These are phyloP conservation scores for Podaxis carcinomalis DNA, from an alignment of 768 basidiomycete genomes.

Conservation along the genomic window DNA sequence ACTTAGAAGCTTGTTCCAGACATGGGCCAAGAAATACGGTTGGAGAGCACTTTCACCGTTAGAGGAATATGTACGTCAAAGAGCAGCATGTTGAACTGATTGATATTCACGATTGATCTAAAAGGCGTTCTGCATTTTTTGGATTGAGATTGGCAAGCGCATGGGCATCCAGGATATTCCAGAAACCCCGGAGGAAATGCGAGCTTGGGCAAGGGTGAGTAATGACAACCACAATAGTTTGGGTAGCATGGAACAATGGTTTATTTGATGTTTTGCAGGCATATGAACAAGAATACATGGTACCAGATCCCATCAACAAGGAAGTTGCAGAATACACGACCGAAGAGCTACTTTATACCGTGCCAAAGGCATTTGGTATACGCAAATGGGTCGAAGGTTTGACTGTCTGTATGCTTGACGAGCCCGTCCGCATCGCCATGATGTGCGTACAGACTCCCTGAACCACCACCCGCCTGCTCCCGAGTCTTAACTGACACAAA, in stretches of 20 bases:
- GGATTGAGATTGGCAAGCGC: conserved; percentile 39
- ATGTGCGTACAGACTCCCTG: conserved; percentile 27
- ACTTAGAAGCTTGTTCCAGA: not conserved
- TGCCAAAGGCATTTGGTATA: conserved; percentile 34
- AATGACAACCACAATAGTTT: not conserved
- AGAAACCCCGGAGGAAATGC: conserved; percentile 30
- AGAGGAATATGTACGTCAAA: conserved; percentile 22
- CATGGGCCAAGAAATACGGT: conserved; percentile 11
- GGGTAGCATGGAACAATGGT: not conserved
- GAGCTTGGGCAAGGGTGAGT: conserved; percentile 35
- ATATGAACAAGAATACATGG: conserved; percentile 39
- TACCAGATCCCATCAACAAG: conserved; percentile 35
- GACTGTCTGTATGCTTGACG: conserved; percentile 35
- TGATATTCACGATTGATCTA: not conserved
- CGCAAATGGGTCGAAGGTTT: conserved; percentile 29
- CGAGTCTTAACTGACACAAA: not conserved
- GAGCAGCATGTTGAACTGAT: too few relatives aligned
- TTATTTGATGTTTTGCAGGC: conserved; percentile 19
- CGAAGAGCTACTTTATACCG: conserved; percentile 34
- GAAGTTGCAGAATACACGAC: conserved; percentile 35
- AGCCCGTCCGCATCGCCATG: conserved; percentile 43
- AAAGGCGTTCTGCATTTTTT: conserved; percentile 39
- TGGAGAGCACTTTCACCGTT: conserved; percentile 30
- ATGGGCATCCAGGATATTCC: conserved; percentile 49
- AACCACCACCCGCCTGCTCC: not conserved